Base-by-base conservation (phyloP, 768 basidiomycete species). In the Dacryopinax spathularia region DNA sequence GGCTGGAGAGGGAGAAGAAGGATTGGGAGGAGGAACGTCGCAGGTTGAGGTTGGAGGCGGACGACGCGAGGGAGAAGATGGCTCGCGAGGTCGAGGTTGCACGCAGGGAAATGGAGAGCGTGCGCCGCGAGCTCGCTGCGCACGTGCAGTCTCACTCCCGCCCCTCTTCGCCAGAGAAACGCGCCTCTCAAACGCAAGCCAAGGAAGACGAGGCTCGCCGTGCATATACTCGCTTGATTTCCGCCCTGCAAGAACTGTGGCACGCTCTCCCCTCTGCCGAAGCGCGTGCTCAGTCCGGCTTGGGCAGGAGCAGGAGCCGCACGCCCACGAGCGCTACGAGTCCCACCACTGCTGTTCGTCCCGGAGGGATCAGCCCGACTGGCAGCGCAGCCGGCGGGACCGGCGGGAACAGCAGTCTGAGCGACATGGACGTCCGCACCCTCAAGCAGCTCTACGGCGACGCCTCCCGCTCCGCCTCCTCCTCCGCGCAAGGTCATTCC, bases 391-490 rank as follows among this genome's bases (percentile, higher is more conserved):
- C 48, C 7, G 48, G 48, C 25, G 48, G 36, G 64, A 70, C 65
- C 16, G 65, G 63, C 37, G 64, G 65, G 31, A 56, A 56, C 48
- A 20, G 43, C 43, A 56, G 48, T 9, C 78, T 91, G 36, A 89
- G 87, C 25, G 87, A 93, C 56, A 79, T 93, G 71, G 90, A 95
- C 72, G 85, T 94, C 18, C 87, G 89, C 10, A 82, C 90, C 4
- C 84, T 96, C 71, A 93, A 93, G 73, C 73, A 82, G 5, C 78
- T 96, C 18, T 94, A 92, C 69, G 84, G 85, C 41, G 48, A 56
- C 31, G 48, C 56, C 68, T 61, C 70, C 35, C 61, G 70, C 37
- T 41, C 65, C 66, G 63, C 64, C 29, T 20, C 64, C 60, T 44
- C 63, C 2, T 62, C 66, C 1, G 68, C 70, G 37, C n/a, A n/a